Evolutionary conservation across 2,329 filamentous ascomycete species (phyloP), one percentile per base, ranked within the genome.

Genomic region (Elsinoe batatas): DNA sequence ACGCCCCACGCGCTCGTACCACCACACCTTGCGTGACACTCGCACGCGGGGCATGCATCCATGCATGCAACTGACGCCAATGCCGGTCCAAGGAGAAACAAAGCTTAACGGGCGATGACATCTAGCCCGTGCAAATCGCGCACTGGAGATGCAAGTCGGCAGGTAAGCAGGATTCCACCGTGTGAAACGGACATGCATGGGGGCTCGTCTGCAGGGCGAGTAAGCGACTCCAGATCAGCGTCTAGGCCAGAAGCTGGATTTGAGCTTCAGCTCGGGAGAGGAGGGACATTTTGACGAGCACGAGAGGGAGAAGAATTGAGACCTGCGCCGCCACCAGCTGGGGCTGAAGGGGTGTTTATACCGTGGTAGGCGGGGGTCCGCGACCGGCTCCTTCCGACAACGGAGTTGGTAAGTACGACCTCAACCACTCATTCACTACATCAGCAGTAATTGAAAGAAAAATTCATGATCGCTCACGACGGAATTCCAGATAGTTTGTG

Each of bases 1-100:
- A 26, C 22, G 47, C 47, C 32, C 47, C 47, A 51, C 35, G 17
- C 47, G 47, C 32, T 51, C 32, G 47, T 36, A 38, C 47, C 35
- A n/a, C 15, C 35, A 10, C n/a, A 12, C 32, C 33, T 38, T 38
- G 47, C 33, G 38, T 51, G 35, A 22, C 47, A 17, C 3, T 18
- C 10, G 37, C 37, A n/a, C n/a, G n/a, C 37, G 13, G 17, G 37
- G 5, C 37, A n/a, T 5, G 26, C 26, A 30, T 30, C 4, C 26
- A 30, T 7, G 26, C 26, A 30, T 7, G 26, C 26, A 5, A 5
- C 26, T 8, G 26, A 30, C 26, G 26, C 26, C 12, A 17, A 17
- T 11, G 12, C 10, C 26, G 44, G 26, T 49, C 12, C 26, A 18
- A 49, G 12, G 32, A 38, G 36, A 18, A 38, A 30, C 26, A 30